Conservation (phyloP, 164 flowering plant species). For the Magnolia officinalis region DNA sequence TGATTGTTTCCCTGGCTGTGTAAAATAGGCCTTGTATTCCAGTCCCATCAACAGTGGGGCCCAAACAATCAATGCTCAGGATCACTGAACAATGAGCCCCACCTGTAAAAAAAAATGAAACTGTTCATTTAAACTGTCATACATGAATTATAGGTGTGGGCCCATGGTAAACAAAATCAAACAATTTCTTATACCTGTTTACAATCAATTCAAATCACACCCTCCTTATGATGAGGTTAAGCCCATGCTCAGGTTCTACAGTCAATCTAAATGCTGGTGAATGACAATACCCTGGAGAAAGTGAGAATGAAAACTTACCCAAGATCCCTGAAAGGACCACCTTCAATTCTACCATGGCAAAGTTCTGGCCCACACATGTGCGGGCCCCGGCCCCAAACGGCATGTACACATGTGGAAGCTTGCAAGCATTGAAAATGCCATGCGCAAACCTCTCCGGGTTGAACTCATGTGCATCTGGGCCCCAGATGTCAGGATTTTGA, state of each 20-base stretch:
- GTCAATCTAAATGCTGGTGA: constrained; percentile 22
- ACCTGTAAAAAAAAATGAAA: no score
- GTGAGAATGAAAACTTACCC: constrained; percentile 22
- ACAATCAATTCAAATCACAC: constrained; percentile 1
- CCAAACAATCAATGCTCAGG: no score
- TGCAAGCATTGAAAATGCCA: constrained; percentile 34
- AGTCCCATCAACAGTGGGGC: no score
- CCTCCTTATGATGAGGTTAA: constrained; percentile 1
- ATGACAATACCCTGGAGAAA: constrained; percentile 27
- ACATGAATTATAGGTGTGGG: no score
- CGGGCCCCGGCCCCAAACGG: constrained; percentile 32
- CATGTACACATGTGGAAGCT: constrained; percentile 35
- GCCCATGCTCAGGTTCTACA: constrained; percentile 29
- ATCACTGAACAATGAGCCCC: no score
- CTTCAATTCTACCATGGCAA: constrained; percentile 37
- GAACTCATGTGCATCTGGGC: constrained; percentile 40
- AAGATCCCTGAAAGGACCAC: constrained; percentile 28
- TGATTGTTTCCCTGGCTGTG: no score
- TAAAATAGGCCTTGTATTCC: no score
- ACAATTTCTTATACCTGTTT: not conserved
- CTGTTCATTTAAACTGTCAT: no score
- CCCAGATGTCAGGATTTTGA: constrained; percentile 28
- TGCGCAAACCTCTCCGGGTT: constrained; percentile 34
- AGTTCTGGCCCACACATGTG: constrained; percentile 37
- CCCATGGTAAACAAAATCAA: no score